Conservation (phyloP, 2,329 filamentous ascomycete species). For the Xylaria sp. region DNA sequence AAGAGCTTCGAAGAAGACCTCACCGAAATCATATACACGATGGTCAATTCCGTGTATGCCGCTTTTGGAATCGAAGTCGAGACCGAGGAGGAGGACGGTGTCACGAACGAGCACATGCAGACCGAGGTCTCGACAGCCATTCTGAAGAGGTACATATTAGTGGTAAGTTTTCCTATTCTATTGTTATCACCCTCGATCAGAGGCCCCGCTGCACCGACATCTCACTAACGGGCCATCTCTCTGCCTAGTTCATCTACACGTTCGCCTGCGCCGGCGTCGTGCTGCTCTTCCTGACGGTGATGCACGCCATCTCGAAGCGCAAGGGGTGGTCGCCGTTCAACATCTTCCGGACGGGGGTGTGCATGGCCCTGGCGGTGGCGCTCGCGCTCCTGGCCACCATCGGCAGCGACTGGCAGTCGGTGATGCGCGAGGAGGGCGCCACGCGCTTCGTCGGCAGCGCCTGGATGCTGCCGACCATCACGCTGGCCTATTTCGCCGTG, state of each 20-base stretch:
- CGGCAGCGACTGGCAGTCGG: slow-evolving; percentile 15
- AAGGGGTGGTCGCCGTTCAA: slow-evolving; percentile 37
- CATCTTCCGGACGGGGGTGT: slow-evolving; percentile 30
- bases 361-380: slow-evolving; percentile 26
- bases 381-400: slow-evolving; percentile 29
- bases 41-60: slow-evolving; percentile 31
- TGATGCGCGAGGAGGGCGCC: slow-evolving; percentile 3
- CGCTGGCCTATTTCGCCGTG: slow-evolving; percentile 30
- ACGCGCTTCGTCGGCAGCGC: slow-evolving; percentile 28
- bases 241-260: slow-evolving; percentile 33
- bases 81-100: slow-evolving; percentile 4
- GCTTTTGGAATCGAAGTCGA: slow-evolving; percentile 29
- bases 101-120: slow-evolving; percentile 18
- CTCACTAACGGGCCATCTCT: no score
- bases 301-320: slow-evolving; percentile 35
- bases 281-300: slow-evolving; percentile 33
- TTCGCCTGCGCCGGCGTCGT: slow-evolving; percentile 35
- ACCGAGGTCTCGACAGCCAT: slow-evolving; percentile 17
- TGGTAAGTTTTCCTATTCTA: slow-evolving; percentile 24
- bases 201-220: not conserved
- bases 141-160: slow-evolving; percentile 24
- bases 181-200: not conserved
- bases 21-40: slow-evolving; percentile 25
- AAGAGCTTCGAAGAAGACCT: slow-evolving; percentile 17
- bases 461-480: slow-evolving; percentile 36